These are phyloP conservation scores for Maudiozyma saulgeensis DNA, from an alignment of 805 yeast species.

Conservation along the genomic window DNA sequence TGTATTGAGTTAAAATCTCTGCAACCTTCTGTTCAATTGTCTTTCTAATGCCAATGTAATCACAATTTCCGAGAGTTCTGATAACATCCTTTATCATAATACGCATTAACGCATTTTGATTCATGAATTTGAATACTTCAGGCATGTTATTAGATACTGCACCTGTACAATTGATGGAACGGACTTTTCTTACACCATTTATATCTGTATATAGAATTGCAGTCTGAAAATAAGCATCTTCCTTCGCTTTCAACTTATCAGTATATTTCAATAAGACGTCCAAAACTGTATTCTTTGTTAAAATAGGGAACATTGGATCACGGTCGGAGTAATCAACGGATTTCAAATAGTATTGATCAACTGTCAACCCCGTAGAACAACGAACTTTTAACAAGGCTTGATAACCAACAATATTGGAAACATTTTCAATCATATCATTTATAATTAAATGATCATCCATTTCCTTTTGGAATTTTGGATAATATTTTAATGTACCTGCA, in stretches of 20 bases:
- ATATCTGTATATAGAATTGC: slow-evolving; percentile 78
- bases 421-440: slow-evolving; percentile 47
- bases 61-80: slow-evolving; percentile 33
- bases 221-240: slow-evolving; percentile 84
- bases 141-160: slow-evolving; percentile 67
- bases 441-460: slow-evolving; percentile 62
- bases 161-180: slow-evolving; percentile 77
- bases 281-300: slow-evolving; percentile 53
- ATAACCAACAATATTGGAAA: slow-evolving; percentile 51
- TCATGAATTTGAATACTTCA: slow-evolving; percentile 71
- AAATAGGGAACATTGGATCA: slow-evolving; percentile 64
- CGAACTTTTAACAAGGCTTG: slow-evolving; percentile 79
- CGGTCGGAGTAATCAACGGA: slow-evolving; percentile 34
- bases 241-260: slow-evolving; percentile 50
- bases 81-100: slow-evolving; percentile 44
- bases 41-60: slow-evolving; percentile 39
- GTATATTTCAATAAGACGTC: slow-evolving; percentile 71
- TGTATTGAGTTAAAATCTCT: slow-evolving; percentile 51
- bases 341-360: slow-evolving; percentile 62
- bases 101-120: slow-evolving; percentile 55
- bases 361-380: slow-evolving; percentile 80
- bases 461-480: slow-evolving; percentile 55
- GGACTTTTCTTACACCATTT: slow-evolving; percentile 68
- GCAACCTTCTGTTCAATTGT: slow-evolving; percentile 45
- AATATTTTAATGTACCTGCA: slow-evolving; percentile 61